Evolutionary conservation across 2,329 filamentous ascomycete genomes (phyloP), one percentile per base, ranked within the genome.

Genomic region (Pseudogymnoascus sp.): DNA sequence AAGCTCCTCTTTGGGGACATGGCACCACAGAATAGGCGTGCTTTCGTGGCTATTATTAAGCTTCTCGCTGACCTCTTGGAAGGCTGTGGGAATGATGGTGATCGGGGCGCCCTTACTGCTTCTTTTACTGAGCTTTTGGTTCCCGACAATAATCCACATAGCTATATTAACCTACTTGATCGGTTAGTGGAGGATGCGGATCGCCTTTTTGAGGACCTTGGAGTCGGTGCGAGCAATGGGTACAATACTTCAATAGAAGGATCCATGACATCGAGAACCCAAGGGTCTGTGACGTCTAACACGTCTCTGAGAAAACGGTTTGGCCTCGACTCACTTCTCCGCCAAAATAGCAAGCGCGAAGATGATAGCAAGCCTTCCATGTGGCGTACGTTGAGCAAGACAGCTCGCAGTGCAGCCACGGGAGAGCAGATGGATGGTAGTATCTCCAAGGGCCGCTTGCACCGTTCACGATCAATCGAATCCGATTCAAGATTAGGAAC

Each of bases 91-190:
- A 96, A 95, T 67, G 92, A 96, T 69, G 88, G 90, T 30, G 92
- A 96, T 70, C 82, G 92, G 55, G 92, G 92, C 56, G 89, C 90
- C 19, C 74, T 97, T 66, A 96, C 91, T 0, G 83, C 90, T 45
- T 89, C 90, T 1, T 96, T 97, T 75, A 86, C 91, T 0, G 91
- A 96, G 70, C 79, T 96, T 57, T 76, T 97, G 5, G 88, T 94
- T 2, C 82, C 85, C 3, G 86, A 91, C 61, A 88, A 86, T 5
- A 84, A 86, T 62, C 84, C 91, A 1, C 85, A 89, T 61, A 82
- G 91, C 63, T 94, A 92, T 70, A 92, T 96, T 66, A 94, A 92
- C 60, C 76, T 96, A 12, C 78, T 96, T 48, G 92, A 96, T 73
- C 84, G 90, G 18, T 80, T 96, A 19, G 90, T 96, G 0, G 89